Evolutionary conservation across 2,329 filamentous ascomycete genomes (phyloP).

Genomic region (Colletotrichum sp.): DNA sequence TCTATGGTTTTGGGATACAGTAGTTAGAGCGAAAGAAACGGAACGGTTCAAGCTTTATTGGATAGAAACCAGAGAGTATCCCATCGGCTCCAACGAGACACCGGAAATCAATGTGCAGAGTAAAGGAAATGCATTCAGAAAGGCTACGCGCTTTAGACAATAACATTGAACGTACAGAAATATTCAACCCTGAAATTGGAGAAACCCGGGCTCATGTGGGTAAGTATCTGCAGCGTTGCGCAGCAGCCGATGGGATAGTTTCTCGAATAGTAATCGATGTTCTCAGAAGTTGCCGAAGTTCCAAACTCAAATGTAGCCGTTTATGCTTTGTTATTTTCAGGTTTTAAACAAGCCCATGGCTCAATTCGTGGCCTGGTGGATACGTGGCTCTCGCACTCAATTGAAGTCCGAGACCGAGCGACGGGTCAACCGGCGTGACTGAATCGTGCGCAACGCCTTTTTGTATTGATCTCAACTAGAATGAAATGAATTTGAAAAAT

Average conservation of each 20-base stretch:
- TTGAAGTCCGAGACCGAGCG: background rate
- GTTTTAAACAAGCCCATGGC: background rate
- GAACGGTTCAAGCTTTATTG: background rate
- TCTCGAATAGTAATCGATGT: background rate
- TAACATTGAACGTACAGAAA: background rate
- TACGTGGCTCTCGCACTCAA: background rate
- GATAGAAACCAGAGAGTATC: background rate
- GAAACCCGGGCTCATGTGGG: background rate
- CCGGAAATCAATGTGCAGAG: background rate
- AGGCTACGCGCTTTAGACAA: background rate
- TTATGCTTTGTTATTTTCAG: background rate
- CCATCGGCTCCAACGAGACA: background rate
- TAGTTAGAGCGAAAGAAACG: background rate
- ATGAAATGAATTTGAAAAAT: accelerated
- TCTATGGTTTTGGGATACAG: background rate
- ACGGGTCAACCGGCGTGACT: background rate
- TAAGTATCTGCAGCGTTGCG: background rate
- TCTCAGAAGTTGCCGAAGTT: background rate
- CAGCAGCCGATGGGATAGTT: background rate
- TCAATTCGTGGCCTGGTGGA: background rate
- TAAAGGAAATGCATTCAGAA: accelerated
- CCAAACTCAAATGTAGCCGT: background rate
- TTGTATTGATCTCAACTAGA: background rate
- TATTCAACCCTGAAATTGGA: background rate
- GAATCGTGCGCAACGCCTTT: background rate